Evolutionary conservation across 495 filamentous ascomycete genomes (phyloP).

Genomic region (Sordaria brevicollis): DNA sequence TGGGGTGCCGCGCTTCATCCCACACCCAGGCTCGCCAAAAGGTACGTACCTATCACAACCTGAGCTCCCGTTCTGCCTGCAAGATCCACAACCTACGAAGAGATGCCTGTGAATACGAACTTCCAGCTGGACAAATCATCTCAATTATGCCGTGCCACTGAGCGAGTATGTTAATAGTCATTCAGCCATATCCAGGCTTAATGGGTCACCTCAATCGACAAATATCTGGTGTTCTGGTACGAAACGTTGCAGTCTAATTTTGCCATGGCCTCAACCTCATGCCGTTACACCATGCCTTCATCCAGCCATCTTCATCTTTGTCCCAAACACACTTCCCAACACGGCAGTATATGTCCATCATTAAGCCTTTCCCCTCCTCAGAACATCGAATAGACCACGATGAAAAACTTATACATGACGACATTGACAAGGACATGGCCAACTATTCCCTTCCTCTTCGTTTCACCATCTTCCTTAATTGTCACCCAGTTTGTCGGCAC

Average conservation of each 20-base stretch:
- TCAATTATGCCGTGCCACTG: neutral
- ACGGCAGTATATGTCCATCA: neutral
- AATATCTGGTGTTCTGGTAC: neutral
- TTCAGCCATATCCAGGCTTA: neutral
- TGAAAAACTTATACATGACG: neutral
- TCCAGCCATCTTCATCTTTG: neutral
- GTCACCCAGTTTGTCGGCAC: neutral
- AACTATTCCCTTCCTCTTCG: neutral
- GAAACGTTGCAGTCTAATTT: neutral
- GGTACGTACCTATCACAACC: neutral
- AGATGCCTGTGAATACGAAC: neutral
- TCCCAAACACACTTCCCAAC: neutral
- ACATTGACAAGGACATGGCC: neutral
- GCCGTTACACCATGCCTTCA: neutral
- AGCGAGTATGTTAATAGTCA: neutral
- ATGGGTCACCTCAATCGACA: neutral
- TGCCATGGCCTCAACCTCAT: neutral
- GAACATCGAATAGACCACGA: neutral
- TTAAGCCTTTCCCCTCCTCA: neutral
- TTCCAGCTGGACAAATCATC: neutral
- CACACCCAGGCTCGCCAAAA: neutral
- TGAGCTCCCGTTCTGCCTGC: neutral
- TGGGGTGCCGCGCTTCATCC: neutral
- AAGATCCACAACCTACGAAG: neutral
- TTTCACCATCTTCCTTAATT: neutral